Evolutionary conservation across 225 moss, liverwort and hornwort species (phyloP).

Genomic region (Takakia lepidozioides): DNA sequence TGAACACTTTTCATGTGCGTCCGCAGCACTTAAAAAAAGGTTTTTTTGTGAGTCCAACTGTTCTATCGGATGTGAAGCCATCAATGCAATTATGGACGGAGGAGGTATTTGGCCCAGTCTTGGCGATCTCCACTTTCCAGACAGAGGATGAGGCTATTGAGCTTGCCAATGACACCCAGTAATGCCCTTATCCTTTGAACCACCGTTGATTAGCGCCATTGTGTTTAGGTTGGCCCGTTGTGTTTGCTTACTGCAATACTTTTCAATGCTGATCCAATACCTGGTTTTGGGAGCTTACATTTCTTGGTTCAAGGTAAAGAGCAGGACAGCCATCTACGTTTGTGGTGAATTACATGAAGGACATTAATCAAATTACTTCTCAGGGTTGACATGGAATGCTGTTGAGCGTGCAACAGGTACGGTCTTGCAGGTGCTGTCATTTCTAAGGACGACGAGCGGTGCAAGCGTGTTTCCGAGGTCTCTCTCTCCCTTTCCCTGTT

Average conservation of each 20-base stretch:
- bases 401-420: slow-evolving; percentile 37
- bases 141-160: slow-evolving; percentile 84
- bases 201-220: too few relatives aligned
- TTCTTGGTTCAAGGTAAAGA: too few relatives aligned
- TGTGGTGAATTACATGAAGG: too few relatives aligned
- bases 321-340: too few relatives aligned
- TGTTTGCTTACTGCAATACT: too few relatives aligned
- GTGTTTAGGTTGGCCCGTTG: too few relatives aligned
- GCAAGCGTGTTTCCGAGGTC: slow-evolving; percentile 94
- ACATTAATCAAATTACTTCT: too few relatives aligned
- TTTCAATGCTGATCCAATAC: too few relatives aligned
- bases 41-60: slow-evolving; percentile 73
- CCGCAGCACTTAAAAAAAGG: slow-evolving; percentile 80
- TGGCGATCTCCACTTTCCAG: slow-evolving; percentile 83
- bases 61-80: slow-evolving; percentile 69
- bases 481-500: too few relatives aligned
- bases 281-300: too few relatives aligned
- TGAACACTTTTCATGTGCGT: background rate
- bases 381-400: too few relatives aligned
- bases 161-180: slow-evolving; percentile 91
- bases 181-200: too few relatives aligned
- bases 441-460: slow-evolving; percentile 83
- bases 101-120: slow-evolving; percentile 96
- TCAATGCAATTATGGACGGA: slow-evolving; percentile 94
- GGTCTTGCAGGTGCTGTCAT: slow-evolving; percentile 96